phyloP scores from a whole-genome alignment of 495 filamentous ascomycete genomes.

The Staphylotrichum tortipilum region DNA sequence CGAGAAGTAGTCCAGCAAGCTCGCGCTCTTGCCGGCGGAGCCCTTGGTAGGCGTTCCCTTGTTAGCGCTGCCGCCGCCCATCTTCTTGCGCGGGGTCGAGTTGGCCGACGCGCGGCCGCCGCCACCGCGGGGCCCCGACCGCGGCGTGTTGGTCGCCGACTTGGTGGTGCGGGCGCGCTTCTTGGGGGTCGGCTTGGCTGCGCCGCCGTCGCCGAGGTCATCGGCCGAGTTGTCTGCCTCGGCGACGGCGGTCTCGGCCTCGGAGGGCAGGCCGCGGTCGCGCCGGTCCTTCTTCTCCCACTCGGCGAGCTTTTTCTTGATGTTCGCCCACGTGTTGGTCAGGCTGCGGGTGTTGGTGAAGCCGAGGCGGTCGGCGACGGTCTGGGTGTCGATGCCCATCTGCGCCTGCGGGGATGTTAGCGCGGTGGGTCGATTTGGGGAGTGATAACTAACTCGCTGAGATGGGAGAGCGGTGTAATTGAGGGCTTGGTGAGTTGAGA shows the following conservation, averaged over 20 bases:
- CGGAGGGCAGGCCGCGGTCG: slow-evolving; percentile 18
- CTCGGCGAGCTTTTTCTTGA: slow-evolving; percentile 8
- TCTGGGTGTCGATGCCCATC: not conserved
- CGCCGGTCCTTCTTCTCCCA: slow-evolving; percentile 13
- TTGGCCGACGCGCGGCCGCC: too few species aligned
- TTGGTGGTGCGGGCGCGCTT: not conserved
- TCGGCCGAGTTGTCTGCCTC: not conserved
- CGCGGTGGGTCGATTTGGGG: too few species aligned
- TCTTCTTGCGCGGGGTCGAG: not conserved
- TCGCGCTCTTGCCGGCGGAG: too few species aligned
- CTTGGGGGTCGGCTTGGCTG: not conserved
- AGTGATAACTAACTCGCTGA: too few species aligned
- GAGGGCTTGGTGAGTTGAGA: too few species aligned
- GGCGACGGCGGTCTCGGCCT: slow-evolving; percentile 2
- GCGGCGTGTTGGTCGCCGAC: not conserved
- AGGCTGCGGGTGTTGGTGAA: not conserved
- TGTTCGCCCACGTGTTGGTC: too few species aligned
- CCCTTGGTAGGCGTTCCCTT: too few species aligned
- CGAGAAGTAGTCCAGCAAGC: too few species aligned
- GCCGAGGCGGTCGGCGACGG: not conserved
- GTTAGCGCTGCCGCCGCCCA: too few species aligned
- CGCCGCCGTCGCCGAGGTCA: not conserved
- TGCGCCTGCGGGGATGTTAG: not conserved
- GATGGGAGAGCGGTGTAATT: too few species aligned
- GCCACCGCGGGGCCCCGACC: not conserved